These are phyloP conservation scores for Podaxis rugospora DNA, from an alignment of 768 basidiomycete genomes.

Conservation along the genomic window DNA sequence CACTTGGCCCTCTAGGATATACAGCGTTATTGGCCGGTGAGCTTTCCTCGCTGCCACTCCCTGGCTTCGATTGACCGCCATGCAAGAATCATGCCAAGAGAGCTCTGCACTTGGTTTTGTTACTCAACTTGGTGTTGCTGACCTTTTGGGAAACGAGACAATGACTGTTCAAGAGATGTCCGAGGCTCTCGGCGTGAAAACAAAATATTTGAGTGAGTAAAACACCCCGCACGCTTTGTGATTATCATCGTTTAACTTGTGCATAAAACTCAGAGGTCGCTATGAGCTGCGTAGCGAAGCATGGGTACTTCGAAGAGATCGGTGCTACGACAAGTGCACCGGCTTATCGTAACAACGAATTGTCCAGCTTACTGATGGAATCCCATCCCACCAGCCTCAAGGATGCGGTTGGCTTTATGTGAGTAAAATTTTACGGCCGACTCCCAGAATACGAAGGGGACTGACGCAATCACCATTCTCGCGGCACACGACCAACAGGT, in stretches of 20 bases:
- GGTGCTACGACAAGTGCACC: not conserved
- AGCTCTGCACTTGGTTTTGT: slow-evolving; percentile 3
- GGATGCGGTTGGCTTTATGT: slow-evolving; percentile 2
- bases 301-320: slow-evolving; percentile 1
- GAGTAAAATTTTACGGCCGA: not conserved
- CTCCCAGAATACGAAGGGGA: not conserved
- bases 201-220: slow-evolving; percentile 2
- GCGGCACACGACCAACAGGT: not conserved
- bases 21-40: slow-evolving; percentile 1
- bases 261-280: not conserved
- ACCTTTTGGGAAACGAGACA: not conserved
- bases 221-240: not conserved
- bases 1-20: not conserved
- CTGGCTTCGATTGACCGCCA: not conserved
- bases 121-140: not conserved
- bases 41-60: not conserved
- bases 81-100: slow-evolving; percentile 5
- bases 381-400: not conserved
- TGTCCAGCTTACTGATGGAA: not conserved
- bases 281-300: not conserved
- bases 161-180: slow-evolving; percentile 2
- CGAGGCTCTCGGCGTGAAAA: not conserved
- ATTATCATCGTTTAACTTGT: not conserved
- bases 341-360: not conserved
- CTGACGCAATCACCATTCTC: not conserved